Conservation (phyloP, 2,329 filamentous ascomycete genomes). For the Chaetomium globosum region DNA sequence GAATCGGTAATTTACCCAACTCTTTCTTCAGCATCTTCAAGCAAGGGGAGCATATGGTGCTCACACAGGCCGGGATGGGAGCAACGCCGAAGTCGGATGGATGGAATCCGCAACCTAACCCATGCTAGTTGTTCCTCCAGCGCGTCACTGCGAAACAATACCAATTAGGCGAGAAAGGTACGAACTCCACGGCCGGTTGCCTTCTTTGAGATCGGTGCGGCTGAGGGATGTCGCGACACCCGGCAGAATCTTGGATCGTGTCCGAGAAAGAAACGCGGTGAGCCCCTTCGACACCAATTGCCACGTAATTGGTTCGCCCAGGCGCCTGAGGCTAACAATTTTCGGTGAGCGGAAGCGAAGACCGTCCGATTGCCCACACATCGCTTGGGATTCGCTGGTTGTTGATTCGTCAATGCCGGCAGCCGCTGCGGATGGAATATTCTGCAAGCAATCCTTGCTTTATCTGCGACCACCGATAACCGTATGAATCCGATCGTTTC, state of each 20-base stretch:
- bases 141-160: background rate
- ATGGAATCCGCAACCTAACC: background rate
- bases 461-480: background rate
- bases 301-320: background rate
- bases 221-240: background rate
- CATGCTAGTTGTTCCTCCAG: background rate
- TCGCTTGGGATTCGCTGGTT: no score
- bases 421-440: background rate
- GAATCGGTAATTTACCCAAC: background rate
- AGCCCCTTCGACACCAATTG: background rate
- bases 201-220: background rate
- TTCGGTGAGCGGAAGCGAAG: constrained; percentile 12
- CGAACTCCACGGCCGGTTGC: background rate
- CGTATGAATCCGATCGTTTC: background rate
- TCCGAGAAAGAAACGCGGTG: background rate
- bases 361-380: background rate
- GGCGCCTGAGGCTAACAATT: background rate
- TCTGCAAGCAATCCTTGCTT: background rate
- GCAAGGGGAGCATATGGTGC: background rate
- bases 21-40: background rate
- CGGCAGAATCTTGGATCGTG: background rate
- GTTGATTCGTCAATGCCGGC: constrained; percentile 13
- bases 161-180: background rate
- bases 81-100: background rate
- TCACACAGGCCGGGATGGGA: background rate